A percentile compares a stretch with the other conserved stretches of the same genome.
These are phyloP conservation scores for Trametes meyenii DNA, from an alignment of 768 basidiomycete species.

Conservation along the genomic window DNA sequence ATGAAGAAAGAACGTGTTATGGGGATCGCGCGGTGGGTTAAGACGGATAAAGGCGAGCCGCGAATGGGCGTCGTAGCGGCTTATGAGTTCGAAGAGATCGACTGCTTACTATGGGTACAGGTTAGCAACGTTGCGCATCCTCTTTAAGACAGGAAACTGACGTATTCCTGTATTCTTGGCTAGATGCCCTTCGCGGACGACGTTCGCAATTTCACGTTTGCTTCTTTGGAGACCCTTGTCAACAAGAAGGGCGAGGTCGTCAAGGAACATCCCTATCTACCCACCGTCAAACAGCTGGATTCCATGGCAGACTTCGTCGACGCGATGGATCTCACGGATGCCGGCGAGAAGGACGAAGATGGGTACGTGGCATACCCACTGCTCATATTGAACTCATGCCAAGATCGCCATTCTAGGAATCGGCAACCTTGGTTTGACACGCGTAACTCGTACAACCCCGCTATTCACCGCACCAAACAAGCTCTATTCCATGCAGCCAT, in stretches of 20 bases:
- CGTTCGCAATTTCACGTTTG: constrained; percentile 83
- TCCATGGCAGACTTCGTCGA: constrained; percentile 91
- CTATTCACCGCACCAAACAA: constrained; percentile 89
- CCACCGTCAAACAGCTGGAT: constrained; percentile 72
- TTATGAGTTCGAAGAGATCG: constrained; percentile 57
- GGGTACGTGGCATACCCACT: constrained; percentile 49
- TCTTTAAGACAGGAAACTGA: background rate
- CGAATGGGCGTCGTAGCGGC: constrained; percentile 84
- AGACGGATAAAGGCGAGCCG: constrained; percentile 70
- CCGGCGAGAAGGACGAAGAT: constrained; percentile 73
- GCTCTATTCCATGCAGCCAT: constrained; percentile 89
- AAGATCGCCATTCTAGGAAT: constrained; percentile 43
- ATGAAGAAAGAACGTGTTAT: constrained; percentile 66
- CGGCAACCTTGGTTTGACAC: constrained; percentile 78
- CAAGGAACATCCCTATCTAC: constrained; percentile 78
- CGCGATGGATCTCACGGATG: constrained; percentile 82
- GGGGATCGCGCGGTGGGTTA: constrained; percentile 86
- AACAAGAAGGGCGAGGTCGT: constrained; percentile 76
- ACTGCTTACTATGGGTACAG: constrained; percentile 84
- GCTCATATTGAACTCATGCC: background rate
- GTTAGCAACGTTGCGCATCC: constrained; percentile 42
- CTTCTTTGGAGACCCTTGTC: constrained; percentile 72
- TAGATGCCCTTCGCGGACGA: constrained; percentile 98
- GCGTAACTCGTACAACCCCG: constrained; percentile 80
- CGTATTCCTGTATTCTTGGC: background rate